A percentile compares a stretch with the other conserved stretches of the same genome.
Conservation (phyloP, 768 basidiomycete genomes). For the Pilatotrama ljubarskyi region DNA sequence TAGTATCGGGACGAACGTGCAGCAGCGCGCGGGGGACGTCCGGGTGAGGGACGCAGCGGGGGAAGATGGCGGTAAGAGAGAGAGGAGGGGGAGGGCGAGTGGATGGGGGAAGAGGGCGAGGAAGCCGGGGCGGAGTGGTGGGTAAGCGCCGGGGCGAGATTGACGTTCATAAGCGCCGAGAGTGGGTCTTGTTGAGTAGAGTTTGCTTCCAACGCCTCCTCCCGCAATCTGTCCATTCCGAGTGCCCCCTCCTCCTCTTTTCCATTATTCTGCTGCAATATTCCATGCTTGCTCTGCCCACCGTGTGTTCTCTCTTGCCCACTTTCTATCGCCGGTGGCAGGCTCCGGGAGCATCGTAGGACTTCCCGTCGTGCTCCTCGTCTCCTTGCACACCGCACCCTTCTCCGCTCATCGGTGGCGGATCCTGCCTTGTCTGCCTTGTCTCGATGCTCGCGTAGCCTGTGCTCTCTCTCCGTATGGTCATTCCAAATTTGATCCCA, state of each 20-base stretch:
- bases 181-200: neutral
- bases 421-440: neutral
- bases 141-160: slow-evolving; percentile 5
- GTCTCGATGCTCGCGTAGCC: neutral
- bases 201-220: neutral
- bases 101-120: neutral
- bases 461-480: neutral
- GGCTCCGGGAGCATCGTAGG: too few species aligned
- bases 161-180: slow-evolving; percentile 1
- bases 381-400: neutral
- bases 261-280: neutral
- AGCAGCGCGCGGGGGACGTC: neutral
- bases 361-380: neutral
- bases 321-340: too few species aligned
- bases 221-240: slow-evolving; percentile 8
- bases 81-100: slow-evolving; percentile 4
- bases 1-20: neutral
- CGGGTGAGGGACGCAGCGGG: neutral
- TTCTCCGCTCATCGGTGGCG: neutral
- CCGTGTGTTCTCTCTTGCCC: too few species aligned
- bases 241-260: neutral
- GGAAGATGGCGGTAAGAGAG: slow-evolving; percentile 9
- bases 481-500: neutral
- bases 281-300: neutral
- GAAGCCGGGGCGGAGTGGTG: slow-evolving; percentile 6